Evolutionary conservation across 805 yeast genomes (phyloP).

Genomic region (Starmerella gropengiesseri): DNA sequence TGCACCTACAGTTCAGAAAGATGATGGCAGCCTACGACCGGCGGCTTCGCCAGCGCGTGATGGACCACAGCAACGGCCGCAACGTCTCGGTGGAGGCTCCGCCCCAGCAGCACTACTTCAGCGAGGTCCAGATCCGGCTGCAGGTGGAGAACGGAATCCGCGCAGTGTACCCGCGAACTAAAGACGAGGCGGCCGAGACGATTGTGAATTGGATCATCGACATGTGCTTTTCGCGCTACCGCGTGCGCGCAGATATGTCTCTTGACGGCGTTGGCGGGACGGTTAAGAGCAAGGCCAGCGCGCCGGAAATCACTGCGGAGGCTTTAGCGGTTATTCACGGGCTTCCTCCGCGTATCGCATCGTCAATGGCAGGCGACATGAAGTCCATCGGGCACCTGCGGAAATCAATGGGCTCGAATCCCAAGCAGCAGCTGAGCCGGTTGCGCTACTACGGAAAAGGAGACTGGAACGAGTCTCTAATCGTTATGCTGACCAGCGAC

Average conservation of each 20-base stretch:
- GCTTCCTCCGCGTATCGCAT: conserved; percentile 19
- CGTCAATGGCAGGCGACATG: conserved; percentile 9
- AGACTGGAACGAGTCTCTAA: conserved; percentile 15
- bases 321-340: conserved; percentile 16
- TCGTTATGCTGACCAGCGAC: conserved; percentile 7
- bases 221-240: conserved; percentile 15
- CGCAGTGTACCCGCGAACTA: conserved; percentile 14
- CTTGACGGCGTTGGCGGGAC: conserved; percentile 9
- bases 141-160: conserved; percentile 13
- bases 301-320: conserved; percentile 14
- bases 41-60: conserved; percentile 11
- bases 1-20: conserved; percentile 9
- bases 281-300: conserved; percentile 10
- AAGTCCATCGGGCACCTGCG: conserved; percentile 9
- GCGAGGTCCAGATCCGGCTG: conserved; percentile 15
- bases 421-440: conserved; percentile 10
- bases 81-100: neutral
- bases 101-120: conserved; percentile 12
- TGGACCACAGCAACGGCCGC: conserved; percentile 3
- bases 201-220: conserved; percentile 18
- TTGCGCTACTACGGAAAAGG: conserved; percentile 15
- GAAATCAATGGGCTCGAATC: conserved; percentile 4
- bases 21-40: conserved; percentile 14
- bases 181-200: conserved; percentile 14
- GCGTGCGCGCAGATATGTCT: conserved; percentile 3